A percentile compares a stretch with the other conserved stretches of the same genome.
Evolutionary conservation across 2,329 filamentous ascomycete genomes (phyloP).

Genomic region (Clarireedia paspali): DNA sequence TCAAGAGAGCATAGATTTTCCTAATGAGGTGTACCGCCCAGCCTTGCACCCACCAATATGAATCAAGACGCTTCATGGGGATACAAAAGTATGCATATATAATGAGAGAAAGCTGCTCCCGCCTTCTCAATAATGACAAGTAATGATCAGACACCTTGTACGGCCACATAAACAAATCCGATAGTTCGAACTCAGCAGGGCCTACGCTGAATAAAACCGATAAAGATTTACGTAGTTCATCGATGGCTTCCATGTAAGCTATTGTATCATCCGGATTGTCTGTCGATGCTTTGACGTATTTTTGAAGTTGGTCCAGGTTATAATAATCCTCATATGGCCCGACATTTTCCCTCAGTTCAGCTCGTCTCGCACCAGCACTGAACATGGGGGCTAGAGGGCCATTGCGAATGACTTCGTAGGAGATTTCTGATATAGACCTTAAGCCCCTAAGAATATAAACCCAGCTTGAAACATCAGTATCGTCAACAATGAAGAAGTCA

Average conservation of each 20-base stretch:
- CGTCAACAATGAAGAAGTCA: slow-evolving; percentile 31
- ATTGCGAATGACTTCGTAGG: slow-evolving; percentile 18
- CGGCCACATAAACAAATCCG: slow-evolving; percentile 36
- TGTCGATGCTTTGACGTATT: slow-evolving; percentile 15
- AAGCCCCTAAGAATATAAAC: slow-evolving; percentile 32
- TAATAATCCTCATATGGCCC: slow-evolving; percentile 6
- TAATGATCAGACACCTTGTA: slow-evolving; percentile 32
- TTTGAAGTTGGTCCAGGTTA: slow-evolving; percentile 18
- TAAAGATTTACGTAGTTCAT: slow-evolving; percentile 31
- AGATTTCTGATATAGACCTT: slow-evolving; percentile 28
- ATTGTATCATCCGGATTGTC: slow-evolving; percentile 16
- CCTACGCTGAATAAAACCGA: slow-evolving; percentile 17
- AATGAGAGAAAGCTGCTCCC: slow-evolving; percentile 29
- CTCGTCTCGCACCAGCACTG: slow-evolving; percentile 6
- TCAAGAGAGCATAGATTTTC: slow-evolving; percentile 29
- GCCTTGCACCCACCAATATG: slow-evolving; percentile 33
- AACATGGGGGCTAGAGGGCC: slow-evolving; percentile 18
- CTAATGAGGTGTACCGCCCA: slow-evolving; percentile 31
- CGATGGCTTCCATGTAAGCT: slow-evolving; percentile 29
- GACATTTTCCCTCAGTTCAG: slow-evolving; percentile 15
- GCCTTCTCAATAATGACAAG: slow-evolving; percentile 30
- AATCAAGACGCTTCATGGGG: slow-evolving; percentile 29
- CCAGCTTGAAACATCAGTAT: slow-evolving; percentile 33
- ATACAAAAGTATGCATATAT: slow-evolving; percentile 33
- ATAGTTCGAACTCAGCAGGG: slow-evolving; percentile 27